Base-by-base conservation (phyloP, 2,329 filamentous ascomycete species). In the Aureobasidium sp. region DNA sequence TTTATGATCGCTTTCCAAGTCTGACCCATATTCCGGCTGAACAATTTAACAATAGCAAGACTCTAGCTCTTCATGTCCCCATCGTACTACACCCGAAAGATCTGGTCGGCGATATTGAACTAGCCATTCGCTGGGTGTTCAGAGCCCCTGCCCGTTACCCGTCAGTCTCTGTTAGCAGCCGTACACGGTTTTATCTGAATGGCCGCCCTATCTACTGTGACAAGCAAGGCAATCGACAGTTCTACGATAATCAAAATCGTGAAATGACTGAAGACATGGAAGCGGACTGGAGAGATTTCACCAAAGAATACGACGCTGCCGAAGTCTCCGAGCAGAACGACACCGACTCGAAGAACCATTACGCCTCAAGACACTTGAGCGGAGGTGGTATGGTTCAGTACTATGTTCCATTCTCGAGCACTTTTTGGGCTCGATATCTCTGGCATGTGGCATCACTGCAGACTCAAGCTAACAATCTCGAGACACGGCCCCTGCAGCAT, bases 391-490 rank as follows among this genome's bases (percentile, higher is more conserved):
- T 40, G 62, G 38, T 48, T 68, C 54, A 57, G 60, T 58, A 53
- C 19, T 44, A 45, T 22, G 40, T 47, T n/a, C 39, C 40, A 60
- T 75, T 76, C 47, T 70, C 71, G 2, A 72, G 70, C 42, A 62
- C 58, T 2, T 75, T 74, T 55, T 75, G 72, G 72, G 72, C 68
- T 1, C 60, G 60, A 11, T 64, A 64, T 29, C 64, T 74, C 56
- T 61, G 57, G 2, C 58, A 59, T 7, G 60, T 71, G 8, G 61
- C 63, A 3, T 55, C 55, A 14, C 37, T 55, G 21, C 40, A 53
- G 12, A 17, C 32, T 12, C 27, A 53, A 63, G 8, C 52, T 57
- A 29, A 58, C 58, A 3, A 8, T 24, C 58, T 16, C 56, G 61
- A 24, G 59, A 58, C 17, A 58, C 57, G 44, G 57, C 60, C 25